Percentiles rank a stretch among this genome's conserved stretches.
phyloP scores from a whole-genome alignment of 2,329 filamentous ascomycete species.

The Talaromyces sp. region DNA sequence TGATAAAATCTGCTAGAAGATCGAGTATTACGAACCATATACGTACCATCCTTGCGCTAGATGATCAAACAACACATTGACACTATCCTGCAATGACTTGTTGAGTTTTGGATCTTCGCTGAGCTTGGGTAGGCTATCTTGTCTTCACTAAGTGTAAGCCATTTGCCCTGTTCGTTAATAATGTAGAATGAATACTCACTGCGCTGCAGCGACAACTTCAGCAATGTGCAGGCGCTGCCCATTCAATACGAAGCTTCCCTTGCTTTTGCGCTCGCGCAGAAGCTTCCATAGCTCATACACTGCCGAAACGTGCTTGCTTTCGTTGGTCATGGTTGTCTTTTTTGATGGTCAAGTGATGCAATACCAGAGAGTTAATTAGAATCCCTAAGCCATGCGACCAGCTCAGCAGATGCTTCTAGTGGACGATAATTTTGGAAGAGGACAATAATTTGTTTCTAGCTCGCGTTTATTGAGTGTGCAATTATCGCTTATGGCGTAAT shows the following conservation, averaged over 20 bases:
- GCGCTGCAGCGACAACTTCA: background rate
- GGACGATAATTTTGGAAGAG: too few species aligned
- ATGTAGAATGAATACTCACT: background rate
- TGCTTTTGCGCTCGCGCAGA: background rate
- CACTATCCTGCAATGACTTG: conserved; percentile 2
- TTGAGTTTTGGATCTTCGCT: background rate
- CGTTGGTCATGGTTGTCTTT: background rate
- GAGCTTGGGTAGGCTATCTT: background rate
- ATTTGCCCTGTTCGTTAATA: background rate
- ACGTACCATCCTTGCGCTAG: background rate
- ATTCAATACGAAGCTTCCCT: background rate
- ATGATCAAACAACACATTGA: conserved; percentile 3
- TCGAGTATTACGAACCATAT: background rate
- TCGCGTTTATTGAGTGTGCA: background rate
- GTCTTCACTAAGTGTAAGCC: background rate
- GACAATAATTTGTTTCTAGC: background rate
- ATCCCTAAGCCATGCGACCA: background rate
- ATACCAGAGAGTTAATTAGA: background rate
- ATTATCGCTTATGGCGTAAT: background rate
- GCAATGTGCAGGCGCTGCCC: background rate
- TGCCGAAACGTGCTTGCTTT: background rate
- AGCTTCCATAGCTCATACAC: background rate
- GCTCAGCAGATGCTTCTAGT: background rate
- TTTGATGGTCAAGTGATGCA: background rate
- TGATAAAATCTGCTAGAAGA: too few species aligned